Base-by-base conservation (phyloP, 768 basidiomycete species). In the Coprinellus micaceus region DNA sequence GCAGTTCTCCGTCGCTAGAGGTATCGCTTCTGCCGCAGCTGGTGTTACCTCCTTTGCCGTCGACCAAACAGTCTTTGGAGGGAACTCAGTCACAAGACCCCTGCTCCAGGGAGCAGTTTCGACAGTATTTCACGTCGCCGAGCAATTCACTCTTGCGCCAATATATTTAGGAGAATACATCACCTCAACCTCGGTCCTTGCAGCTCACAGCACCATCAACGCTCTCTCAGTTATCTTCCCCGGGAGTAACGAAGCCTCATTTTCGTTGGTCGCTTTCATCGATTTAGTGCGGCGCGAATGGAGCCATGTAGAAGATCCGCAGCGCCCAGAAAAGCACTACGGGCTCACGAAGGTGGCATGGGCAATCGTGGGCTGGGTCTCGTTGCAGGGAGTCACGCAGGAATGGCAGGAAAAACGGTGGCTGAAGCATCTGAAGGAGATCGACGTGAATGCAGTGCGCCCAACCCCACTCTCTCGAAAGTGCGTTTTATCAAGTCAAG, bases 221-320 rank as follows among this genome's bases (percentile, higher is more conserved):
- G 77, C 85, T 44, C 80, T 91, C 39, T 81, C 85, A 10, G 76
- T 80, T 39, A 83, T 90, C 60, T 88, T 89, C 66, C 85, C 86
- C 2, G 85, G 86, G 3, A 84, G 83, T 63, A 85, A 83, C 63
- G 91, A 91, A 58, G 85, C 89, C 2, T 86, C 88, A 17, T 92
- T 92, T 68, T 91, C 89, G 1, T 74, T 94, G 6, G 85, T 82
- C 9, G 84, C 88, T 10, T 91, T 93, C 69, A 86, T 93, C 53
- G 79, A 77, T 29, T 82, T 94, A 29, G 89, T 93, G n/a, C 82
- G 82, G 52, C 76, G 86, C 37, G 91, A 94, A 72, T 88, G 88
- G 86, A 76, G 77, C 37, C 81, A 74, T 13, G 79, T 79, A 25
- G 77, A 79, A 12, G 50, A 52, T 19, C 24, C 25, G 4, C 74